Conservation (phyloP, 1,284 basidiomycete species). For the Heterobasidion annosum region DNA sequence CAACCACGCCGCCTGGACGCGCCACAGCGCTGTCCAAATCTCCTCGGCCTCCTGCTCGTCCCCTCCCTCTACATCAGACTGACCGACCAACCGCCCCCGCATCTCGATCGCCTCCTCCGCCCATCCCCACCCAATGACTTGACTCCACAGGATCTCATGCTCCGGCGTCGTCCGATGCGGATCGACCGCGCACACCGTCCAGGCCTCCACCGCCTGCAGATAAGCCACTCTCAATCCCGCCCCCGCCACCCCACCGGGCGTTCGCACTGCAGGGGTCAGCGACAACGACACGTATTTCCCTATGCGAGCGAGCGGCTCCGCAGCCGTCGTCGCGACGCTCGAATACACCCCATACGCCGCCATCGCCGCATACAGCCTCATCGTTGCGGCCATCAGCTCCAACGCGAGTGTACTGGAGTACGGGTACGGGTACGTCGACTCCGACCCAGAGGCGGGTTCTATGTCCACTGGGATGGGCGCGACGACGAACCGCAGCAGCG, state of each 20-base stretch:
- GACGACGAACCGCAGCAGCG: conserved; percentile 69
- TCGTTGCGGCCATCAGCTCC: not conserved
- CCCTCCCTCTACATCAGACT: conserved; percentile 3
- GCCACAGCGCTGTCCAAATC: conserved; percentile 44
- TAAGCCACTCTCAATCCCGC: conserved; percentile 33
- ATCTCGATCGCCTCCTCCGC: conserved; percentile 41
- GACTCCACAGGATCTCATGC: conserved; percentile 89
- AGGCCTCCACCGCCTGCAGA: conserved; percentile 51
- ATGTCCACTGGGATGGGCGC: conserved; percentile 42
- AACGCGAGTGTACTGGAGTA: not conserved
- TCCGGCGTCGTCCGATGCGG: conserved; percentile 81
- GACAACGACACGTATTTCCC: conserved; percentile 31
- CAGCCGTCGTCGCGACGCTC: conserved; percentile 21
- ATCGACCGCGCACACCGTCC: conserved; percentile 80
- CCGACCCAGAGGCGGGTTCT: not conserved
- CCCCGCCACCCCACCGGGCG: conserved; percentile 13
- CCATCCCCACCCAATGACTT: conserved; percentile 74
- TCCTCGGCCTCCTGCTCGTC: conserved; percentile 13
- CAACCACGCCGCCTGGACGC: conserved; percentile 55
- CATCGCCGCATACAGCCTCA: not conserved
- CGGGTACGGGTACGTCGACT: not conserved
- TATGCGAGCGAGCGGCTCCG: conserved; percentile 41
- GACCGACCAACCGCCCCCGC: conserved; percentile 16
- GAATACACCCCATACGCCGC: not conserved
- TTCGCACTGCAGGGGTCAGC: conserved; percentile 17